Evolutionary conservation across 192 early-diverging fungal genomes (phyloP).

Genomic region (Cladochytrium replicatum): DNA sequence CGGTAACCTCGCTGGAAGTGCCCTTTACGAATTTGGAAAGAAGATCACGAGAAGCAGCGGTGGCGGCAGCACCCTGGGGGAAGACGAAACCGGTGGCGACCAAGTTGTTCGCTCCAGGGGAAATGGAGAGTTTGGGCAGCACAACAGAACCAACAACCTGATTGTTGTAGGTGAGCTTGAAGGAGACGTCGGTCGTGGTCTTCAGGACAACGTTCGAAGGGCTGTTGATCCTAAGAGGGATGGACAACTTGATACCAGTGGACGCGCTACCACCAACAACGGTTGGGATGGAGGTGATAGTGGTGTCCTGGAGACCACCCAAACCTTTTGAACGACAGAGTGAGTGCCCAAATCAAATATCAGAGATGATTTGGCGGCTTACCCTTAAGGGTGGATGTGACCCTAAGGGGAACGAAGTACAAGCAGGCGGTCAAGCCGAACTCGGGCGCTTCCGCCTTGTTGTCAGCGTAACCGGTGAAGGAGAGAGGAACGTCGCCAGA

Average conservation of each 20-base stretch:
- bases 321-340: no score
- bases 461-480: background rate
- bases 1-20: background rate
- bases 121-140: background rate
- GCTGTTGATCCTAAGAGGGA: slow-evolving; percentile 2
- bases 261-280: background rate
- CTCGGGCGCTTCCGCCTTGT: background rate
- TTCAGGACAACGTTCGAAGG: slow-evolving; percentile 2
- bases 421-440: no score
- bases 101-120: background rate
- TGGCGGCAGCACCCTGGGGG: background rate
- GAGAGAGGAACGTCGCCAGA: background rate
- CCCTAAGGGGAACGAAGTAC: no score
- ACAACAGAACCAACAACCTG: background rate
- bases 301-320: no score
- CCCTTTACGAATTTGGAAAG: background rate
- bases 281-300: no score
- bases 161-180: background rate
- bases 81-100: background rate
- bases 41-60: background rate
- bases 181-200: background rate
- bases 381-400: no score
- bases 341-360: no score
- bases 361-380: no score
- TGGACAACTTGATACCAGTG: background rate